Evolutionary conservation across 1,284 basidiomycete genomes (phyloP).

Genomic region (Ceratobasidium sp.): DNA sequence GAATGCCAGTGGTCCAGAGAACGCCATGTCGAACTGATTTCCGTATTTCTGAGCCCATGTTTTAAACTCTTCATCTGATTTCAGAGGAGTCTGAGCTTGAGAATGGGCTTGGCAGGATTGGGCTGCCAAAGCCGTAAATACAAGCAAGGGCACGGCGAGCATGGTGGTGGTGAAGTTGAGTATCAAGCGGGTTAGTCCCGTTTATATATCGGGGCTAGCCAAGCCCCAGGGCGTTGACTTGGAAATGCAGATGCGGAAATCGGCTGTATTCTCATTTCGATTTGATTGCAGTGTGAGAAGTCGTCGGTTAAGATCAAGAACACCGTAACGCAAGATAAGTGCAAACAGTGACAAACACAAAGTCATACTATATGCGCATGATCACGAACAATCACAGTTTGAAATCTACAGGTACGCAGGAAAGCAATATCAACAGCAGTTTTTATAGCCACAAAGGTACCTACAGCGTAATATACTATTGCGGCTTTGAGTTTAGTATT

Average conservation of each 20-base stretch:
- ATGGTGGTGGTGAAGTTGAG: background rate
- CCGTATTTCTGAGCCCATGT: constrained; percentile 67
- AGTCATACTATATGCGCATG: background rate
- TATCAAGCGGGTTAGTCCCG: background rate
- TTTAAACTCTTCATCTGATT: constrained; percentile 13
- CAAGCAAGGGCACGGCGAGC: background rate
- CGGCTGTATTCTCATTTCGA: background rate
- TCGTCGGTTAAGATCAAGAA: constrained; percentile 5
- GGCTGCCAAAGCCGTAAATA: background rate
- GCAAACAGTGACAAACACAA: background rate
- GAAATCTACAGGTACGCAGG: background rate
- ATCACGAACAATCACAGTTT: background rate
- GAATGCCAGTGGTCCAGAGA: constrained; percentile 78
- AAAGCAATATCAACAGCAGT: background rate
- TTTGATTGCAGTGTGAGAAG: background rate
- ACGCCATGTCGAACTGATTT: constrained; percentile 71
- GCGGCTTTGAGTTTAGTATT: constrained; percentile 2
- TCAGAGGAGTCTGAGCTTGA: constrained; percentile 5
- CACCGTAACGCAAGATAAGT: background rate
- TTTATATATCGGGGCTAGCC: background rate
- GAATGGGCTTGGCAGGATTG: background rate
- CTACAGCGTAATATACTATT: background rate
- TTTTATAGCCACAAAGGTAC: background rate
- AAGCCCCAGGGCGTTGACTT: background rate
- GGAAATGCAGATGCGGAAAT: background rate